Percentiles rank a stretch among this genome's conserved stretches.
phyloP scores from a whole-genome alignment of 805 yeast species.

The Saccharomycopsis capsularis region DNA sequence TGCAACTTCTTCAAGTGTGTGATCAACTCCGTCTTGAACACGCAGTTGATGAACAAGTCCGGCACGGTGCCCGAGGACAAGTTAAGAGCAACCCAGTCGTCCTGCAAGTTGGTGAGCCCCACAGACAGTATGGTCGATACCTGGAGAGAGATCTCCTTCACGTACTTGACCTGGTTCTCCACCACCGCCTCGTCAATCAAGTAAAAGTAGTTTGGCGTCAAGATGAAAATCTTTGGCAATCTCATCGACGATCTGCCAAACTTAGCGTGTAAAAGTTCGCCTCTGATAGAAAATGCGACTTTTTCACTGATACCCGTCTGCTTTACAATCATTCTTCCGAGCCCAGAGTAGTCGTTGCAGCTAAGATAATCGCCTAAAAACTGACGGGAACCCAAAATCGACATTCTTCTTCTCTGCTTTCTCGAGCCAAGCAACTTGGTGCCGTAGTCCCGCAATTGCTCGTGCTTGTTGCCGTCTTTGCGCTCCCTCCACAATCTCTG shows the following conservation, averaged over 20 bases:
- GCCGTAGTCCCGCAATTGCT: constrained; percentile 81
- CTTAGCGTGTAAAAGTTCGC: constrained; percentile 75
- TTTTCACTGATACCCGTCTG: constrained; percentile 63
- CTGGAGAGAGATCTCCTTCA: constrained; percentile 57
- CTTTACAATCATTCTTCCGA: constrained; percentile 67
- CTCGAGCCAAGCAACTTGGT: constrained; percentile 59
- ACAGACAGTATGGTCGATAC: constrained; percentile 53
- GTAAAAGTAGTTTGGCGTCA: constrained; percentile 57
- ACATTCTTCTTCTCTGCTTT: constrained; percentile 86
- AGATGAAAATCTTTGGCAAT: constrained; percentile 60
- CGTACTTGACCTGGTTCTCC: constrained; percentile 52
- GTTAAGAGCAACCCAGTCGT: constrained; percentile 83
- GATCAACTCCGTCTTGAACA: constrained; percentile 83
- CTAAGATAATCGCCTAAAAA: constrained; percentile 92
- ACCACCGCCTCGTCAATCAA: constrained; percentile 68
- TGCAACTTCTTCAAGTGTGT: constrained; percentile 64
- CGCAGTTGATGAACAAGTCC: constrained; percentile 73
- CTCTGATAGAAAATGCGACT: constrained; percentile 72
- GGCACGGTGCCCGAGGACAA: constrained; percentile 46
- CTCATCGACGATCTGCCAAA: constrained; percentile 90
- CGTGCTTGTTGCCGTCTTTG: constrained; percentile 74
- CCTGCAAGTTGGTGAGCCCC: constrained; percentile 70
- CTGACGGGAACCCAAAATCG: constrained; percentile 79
- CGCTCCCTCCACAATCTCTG: constrained; percentile 80
- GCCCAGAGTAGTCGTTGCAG: constrained; percentile 62